Conservation (phyloP, 2,329 filamentous ascomycete species). For the Lachnellula occidentalis region DNA sequence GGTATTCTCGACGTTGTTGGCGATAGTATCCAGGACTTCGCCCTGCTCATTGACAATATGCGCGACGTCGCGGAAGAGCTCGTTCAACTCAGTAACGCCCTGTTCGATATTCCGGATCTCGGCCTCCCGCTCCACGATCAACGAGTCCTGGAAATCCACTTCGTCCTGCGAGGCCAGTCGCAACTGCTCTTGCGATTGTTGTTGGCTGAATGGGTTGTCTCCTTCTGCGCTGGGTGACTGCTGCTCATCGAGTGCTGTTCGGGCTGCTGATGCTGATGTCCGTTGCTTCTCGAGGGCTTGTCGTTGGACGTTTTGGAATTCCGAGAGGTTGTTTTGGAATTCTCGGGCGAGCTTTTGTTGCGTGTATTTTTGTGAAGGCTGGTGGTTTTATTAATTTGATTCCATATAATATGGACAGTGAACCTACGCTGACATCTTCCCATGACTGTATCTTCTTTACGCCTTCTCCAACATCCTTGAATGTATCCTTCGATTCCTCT, state of each 20-base stretch:
- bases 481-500: slow-evolving; percentile 78
- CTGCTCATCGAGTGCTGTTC: slow-evolving; percentile 67
- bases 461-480: slow-evolving; percentile 88
- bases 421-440: slow-evolving; percentile 72
- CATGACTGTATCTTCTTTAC: slow-evolving; percentile 86
- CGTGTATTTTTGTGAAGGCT: slow-evolving; percentile 95
- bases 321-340: slow-evolving; percentile 80
- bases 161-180: slow-evolving; percentile 87
- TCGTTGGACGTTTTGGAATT: slow-evolving; percentile 90
- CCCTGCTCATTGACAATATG: slow-evolving; percentile 96
- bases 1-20: slow-evolving; percentile 80
- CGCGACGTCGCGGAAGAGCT: slow-evolving; percentile 95
- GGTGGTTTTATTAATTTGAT: slow-evolving; percentile 6
- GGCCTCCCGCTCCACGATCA: slow-evolving; percentile 93
- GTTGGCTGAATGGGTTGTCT: slow-evolving; percentile 39
- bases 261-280: slow-evolving; percentile 75
- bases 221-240: slow-evolving; percentile 34
- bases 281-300: slow-evolving; percentile 89
- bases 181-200: slow-evolving; percentile 68
- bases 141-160: slow-evolving; percentile 92
- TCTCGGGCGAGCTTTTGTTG: slow-evolving; percentile 93
- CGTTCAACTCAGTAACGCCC: slow-evolving; percentile 90
- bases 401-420: slow-evolving; percentile 10
- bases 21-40: slow-evolving; percentile 79
- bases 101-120: slow-evolving; percentile 98